Base-by-base conservation (phyloP, 129 eudicot genomes). In the Chrysanthemum lavandulifolium region DNA sequence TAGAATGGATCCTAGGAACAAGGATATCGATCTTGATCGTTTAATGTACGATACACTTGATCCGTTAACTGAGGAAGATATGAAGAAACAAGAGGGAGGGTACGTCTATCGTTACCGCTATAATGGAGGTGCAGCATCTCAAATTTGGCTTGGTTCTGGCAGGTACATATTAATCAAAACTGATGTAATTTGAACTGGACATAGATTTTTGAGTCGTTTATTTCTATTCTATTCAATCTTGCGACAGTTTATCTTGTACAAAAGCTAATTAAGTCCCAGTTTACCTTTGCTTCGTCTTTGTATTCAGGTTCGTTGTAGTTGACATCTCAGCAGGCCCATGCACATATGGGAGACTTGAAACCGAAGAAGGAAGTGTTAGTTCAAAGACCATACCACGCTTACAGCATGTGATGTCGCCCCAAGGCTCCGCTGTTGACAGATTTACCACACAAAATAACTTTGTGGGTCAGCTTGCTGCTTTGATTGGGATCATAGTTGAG, bases 271-370 rank as follows among this genome's bases (percentile, higher is more conserved):
- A 23, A 31, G 10, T 47, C 19, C 21, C 10, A 14, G 31, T 51
- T 52, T 6, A 63, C 71, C 19, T 73, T 63, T 73, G 61, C 27
- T 33, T 62, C 40, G 16, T 50, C 31, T 73, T 29, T 29, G 64
- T 74, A 61, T 64, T 72, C 83, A 89, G 98, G 78, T 89, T 86
- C 84, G 92, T 84, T 68, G 98, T 92, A 67, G 73, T 87, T 68
- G 98, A 92, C 78, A 87, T 89, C 76, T 87, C 96, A 76, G 98
- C 98, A 48, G 99, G 99, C 65, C 99, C 99, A 68, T 94, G 99
- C 72, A 94, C 96, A 40, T 94, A 90, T 69, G 99, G 99, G 79
- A 94, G 90, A 82, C 88, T 94, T 72, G 99, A 94, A 84, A 90
- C 99, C 19, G 99, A 94, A 79, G 99, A 94, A 90, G 99, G 99